Evolutionary conservation across 305 asterid species (phyloP).

Genomic region (Fraxinus angustifolia): DNA sequence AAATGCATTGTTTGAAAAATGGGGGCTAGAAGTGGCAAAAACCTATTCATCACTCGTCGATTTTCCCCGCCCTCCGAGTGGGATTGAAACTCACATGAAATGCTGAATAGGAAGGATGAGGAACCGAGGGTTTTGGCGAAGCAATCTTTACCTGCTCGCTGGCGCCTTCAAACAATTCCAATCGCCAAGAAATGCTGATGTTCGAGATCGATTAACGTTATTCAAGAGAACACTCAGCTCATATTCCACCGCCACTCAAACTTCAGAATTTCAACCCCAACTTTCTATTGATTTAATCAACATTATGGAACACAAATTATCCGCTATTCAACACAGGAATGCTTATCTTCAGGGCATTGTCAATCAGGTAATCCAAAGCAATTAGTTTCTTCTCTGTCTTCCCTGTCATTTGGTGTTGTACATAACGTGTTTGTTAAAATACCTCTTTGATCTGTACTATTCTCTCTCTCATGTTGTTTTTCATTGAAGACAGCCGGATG

Average conservation of each 20-base stretch:
- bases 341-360: slow-evolving; percentile 52
- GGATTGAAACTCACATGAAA: not conserved
- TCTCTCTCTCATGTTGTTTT: slow-evolving; percentile 14
- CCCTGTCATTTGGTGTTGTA: not conserved
- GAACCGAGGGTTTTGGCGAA: slow-evolving; percentile 24
- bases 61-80: not conserved
- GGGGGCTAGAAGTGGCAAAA: no score
- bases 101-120: slow-evolving; percentile 20
- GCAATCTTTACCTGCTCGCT: slow-evolving; percentile 5
- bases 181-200: not conserved
- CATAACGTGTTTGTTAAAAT: slow-evolving; percentile 26
- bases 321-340: slow-evolving; percentile 59
- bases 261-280: slow-evolving; percentile 46
- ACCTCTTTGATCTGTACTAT: slow-evolving; percentile 18
- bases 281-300: slow-evolving; percentile 63
- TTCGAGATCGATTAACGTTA: slow-evolving; percentile 9
- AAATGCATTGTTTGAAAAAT: no score
- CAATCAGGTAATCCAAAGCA: slow-evolving; percentile 43
- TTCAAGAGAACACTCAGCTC: slow-evolving; percentile 5
- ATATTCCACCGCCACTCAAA: slow-evolving; percentile 29
- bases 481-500: slow-evolving; percentile 68
- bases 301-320: slow-evolving; percentile 70
- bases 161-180: slow-evolving; percentile 24
- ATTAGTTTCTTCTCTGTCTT: not conserved
- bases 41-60: not conserved